Conservation (phyloP, 192 early-diverging fungal species). For the Coemansia sp. region DNA sequence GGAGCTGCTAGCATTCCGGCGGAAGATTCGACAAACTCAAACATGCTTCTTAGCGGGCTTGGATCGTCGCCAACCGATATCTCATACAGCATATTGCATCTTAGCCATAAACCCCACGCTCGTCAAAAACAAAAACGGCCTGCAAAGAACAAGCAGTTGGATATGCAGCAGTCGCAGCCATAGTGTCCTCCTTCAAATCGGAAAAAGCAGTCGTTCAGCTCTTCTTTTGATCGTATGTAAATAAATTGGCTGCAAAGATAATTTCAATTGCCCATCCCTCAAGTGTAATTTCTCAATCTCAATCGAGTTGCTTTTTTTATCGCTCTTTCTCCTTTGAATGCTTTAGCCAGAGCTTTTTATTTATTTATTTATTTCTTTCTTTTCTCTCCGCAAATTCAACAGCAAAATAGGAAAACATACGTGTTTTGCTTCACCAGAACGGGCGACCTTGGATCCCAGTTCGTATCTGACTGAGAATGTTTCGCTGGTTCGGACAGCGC, state of each 20-base stretch:
- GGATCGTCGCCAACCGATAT: conserved; percentile 18
- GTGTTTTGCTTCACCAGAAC: neutral
- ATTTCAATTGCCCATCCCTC: no score
- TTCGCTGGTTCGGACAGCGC: neutral
- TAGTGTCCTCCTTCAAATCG: neutral
- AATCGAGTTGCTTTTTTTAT: no score
- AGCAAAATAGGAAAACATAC: no score
- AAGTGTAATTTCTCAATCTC: no score
- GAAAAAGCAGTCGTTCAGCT: neutral
- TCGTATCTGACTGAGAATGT: neutral
- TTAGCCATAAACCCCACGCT: conserved; percentile 1
- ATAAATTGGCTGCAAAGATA: no score
- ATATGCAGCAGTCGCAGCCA: neutral
- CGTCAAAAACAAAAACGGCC: conserved; percentile 11
- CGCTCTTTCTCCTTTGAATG: no score
- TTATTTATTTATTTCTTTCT: no score
- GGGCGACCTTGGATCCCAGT: neutral
- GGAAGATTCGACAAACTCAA: conserved; percentile 6
- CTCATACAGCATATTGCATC: conserved; percentile 13
- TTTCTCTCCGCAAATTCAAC: no score
- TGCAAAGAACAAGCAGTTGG: neutral
- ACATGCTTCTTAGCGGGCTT: conserved; percentile 15
- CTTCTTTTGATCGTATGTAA: no score
- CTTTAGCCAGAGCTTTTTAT: no score
- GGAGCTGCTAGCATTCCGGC: conserved; percentile 5